Percentiles rank a stretch among this genome's conserved stretches.
phyloP scores from a whole-genome alignment of 2,329 filamentous ascomycete species.

The Cladosporium sphaerospermum region DNA sequence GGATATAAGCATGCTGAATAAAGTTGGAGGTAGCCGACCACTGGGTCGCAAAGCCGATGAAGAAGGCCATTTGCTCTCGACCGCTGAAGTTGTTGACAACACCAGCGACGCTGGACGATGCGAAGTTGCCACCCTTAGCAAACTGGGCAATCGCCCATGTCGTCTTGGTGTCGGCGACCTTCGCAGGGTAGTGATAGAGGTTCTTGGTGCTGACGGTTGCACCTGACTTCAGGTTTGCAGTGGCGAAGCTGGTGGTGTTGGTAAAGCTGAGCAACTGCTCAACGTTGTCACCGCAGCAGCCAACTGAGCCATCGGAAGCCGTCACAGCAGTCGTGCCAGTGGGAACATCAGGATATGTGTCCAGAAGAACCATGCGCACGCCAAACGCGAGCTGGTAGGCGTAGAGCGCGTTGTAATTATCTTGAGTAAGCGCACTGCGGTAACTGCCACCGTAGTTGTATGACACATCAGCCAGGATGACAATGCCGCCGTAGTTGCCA shows the following conservation, averaged over 20 bases:
- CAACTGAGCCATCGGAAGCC: conserved; percentile 31
- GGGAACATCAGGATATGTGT: conserved; percentile 51
- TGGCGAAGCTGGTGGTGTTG: conserved; percentile 48
- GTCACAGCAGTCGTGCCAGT: conserved; percentile 29
- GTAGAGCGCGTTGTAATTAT: conserved; percentile 52
- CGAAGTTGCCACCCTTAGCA: conserved; percentile 37
- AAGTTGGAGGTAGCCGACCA: conserved; percentile 52
- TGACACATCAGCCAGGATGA: conserved; percentile 48
- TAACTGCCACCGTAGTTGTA: conserved; percentile 48
- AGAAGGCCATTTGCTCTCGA: conserved; percentile 58
- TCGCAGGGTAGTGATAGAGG: conserved; percentile 55
- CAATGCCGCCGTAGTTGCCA: conserved; percentile 56
- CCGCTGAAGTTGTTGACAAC: conserved; percentile 53
- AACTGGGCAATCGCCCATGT: conserved; percentile 53
- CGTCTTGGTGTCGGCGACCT: conserved; percentile 47
- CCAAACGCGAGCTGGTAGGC: conserved; percentile 54
- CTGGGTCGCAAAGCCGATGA: conserved; percentile 48
- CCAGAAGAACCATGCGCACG: conserved; percentile 55
- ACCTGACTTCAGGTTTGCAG: conserved; percentile 47
- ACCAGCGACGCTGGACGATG: conserved; percentile 43
- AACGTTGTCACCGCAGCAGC: conserved; percentile 44
- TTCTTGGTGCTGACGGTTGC: conserved; percentile 44
- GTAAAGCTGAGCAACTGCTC: conserved; percentile 51
- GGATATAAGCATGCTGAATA: conserved; percentile 57
- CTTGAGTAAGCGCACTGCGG: conserved; percentile 48